Evolutionary conservation across 2,329 filamentous ascomycete genomes (phyloP), one percentile per base, ranked within the genome.

Genomic region (Arthroderma uncinatum): DNA sequence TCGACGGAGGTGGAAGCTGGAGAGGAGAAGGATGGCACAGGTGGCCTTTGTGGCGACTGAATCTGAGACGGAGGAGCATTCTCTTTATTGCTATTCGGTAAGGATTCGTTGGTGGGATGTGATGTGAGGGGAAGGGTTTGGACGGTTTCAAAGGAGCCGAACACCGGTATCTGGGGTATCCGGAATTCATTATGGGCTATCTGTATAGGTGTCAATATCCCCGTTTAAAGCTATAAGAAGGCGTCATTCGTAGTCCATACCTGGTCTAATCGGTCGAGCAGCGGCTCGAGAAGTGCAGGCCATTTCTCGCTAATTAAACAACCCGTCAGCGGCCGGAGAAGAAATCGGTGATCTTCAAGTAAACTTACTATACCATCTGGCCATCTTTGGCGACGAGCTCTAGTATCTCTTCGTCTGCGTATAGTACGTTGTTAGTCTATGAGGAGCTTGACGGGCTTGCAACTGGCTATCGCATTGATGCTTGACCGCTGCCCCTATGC

Each of bases 101-200:
- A 53, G 19, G 65, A 61, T 57, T 64, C 69, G 44, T 63, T 10
- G 63, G 58, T 62, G 60, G 68, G 54, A 60, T 65, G 60, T 61
- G 59, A 55, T 60, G 63, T 55, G 61, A 64, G 28, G 61, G 59
- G 40, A 63, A 64, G 37, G 60, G 61, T 52, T 63, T 67, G 39
- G 65, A 64, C 55, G 59, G 61, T 60, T 64, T 61, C 62, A 61
- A 59, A 73, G 60, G 68, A 71, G 63, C 68, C 66, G 59, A 73
- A 66, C 59, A 73, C 70, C 44, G 74, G 78, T 55, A 82, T 72
- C 55, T 75, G 77, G 9, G 87, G 87, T 64, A 86, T 84, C 42
- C 87, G 83, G 65, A 95, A 95, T 55, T 85, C 84, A 67, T 83
- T 78, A 70, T 82, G 80, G 40, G 87, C 81, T 63, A 90, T 92